phyloP scores from a whole-genome alignment of 768 basidiomycete genomes.

The Hemileccinum rubropunctum region DNA sequence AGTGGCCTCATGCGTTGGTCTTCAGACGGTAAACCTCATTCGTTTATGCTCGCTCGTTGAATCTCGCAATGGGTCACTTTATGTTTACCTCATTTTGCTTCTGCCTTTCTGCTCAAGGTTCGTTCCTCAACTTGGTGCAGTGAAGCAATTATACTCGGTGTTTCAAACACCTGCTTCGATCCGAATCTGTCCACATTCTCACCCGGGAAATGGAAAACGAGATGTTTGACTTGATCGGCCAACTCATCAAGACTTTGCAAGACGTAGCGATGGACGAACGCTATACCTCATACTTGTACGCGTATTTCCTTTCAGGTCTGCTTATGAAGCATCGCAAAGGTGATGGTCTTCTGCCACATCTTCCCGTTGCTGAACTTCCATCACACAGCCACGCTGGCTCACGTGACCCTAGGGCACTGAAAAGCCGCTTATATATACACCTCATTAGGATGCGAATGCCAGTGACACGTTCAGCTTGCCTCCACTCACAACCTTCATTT shows the following conservation, averaged over 20 bases:
- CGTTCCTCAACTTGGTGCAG: conserved; percentile 3
- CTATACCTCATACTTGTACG: conserved; percentile 77
- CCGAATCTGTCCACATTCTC: conserved; percentile 66
- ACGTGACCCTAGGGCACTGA: no score
- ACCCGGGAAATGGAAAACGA: conserved; percentile 58
- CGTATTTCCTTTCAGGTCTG: conserved; percentile 71
- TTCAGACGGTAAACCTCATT: conserved; percentile 59
- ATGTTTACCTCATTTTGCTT: conserved; percentile 79
- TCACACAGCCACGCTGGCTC: no score
- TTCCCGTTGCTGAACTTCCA: no score
- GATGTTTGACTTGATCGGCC: conserved; percentile 69
- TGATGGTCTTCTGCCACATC: no score
- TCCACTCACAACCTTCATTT: no score
- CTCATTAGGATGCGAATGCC: no score
- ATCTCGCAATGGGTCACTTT: conserved; percentile 56
- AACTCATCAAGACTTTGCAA: conserved; percentile 67
- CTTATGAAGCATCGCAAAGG: conserved; percentile 69
- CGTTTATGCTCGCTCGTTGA: not conserved
- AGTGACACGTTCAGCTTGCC: no score
- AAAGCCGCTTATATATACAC: no score
- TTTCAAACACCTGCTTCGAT: conserved; percentile 64
- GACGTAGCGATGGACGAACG: conserved; percentile 79
- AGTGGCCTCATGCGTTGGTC: conserved; percentile 77
- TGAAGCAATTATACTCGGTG: no score
- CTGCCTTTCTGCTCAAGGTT: conserved; percentile 81